Base-by-base conservation (phyloP, 129 eudicot species). In the Escallonia herrerae region DNA sequence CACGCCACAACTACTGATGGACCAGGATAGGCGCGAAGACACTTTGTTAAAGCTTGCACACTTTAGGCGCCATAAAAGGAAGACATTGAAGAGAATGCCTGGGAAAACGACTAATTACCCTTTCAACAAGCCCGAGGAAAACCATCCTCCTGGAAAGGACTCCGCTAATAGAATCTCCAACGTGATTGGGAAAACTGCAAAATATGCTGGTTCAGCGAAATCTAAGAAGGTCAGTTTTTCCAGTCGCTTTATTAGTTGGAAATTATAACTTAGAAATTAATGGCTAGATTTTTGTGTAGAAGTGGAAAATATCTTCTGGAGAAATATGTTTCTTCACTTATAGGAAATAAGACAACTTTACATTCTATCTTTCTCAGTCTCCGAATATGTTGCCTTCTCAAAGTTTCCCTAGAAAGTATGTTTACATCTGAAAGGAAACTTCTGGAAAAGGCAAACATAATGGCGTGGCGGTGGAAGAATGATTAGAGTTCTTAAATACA, bases 51-150 rank as follows among this genome's bases (percentile, higher is more conserved):
- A 93, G 78, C 77, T 93, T 80, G 89, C 91, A 37, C 93, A 89
- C 77, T 93, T 93, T 66, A 88, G 83, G 74, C 89, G 93, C 40
- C 99, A 93, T 84, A 93, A 93, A 69, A 78, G 99, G 78, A 93
- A 89, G 76, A 47, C 87, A 57, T 68, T 86, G 64, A 93, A 93
- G 84, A 93, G 68, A 86, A 67, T 80, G 61, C 76, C 87, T 66
- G 96, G 99, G 61, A 93, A 80, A 81, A 64, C 72, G 49, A 75
- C 84, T 39, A 84, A 62, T 68, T 86, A 80, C 77, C 95, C 85
- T 12, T 83, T 78, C 62, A 89, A 93, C 95, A 93, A 93, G 80
- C 99, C 99, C 13, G 99, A 93, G 68, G 99, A 93, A 80, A 86
- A 93, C 63, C 89, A 86, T 69, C 86, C 91, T 70, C 99, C 95